Evolutionary conservation across 2,329 filamentous ascomycete genomes (phyloP), one percentile per base, ranked within the genome.

Genomic region (Simplicillium aogashimaense): DNA sequence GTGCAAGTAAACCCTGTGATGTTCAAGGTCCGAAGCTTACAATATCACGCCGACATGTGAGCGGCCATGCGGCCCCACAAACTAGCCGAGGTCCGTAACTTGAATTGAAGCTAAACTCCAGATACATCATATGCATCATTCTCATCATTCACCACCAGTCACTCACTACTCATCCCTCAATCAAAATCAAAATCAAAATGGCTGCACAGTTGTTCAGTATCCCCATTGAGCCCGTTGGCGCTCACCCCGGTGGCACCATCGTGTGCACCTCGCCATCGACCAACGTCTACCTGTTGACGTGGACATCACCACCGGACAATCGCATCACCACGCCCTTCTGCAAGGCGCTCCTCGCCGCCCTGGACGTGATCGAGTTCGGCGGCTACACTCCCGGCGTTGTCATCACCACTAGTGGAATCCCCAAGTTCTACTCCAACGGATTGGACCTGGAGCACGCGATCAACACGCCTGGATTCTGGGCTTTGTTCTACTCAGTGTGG

Each of bases 401-500:
- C 12, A 66, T 89, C 43, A 90, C 85, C 5, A 90, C 85, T 0
- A 84, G 79, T 33, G 75, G 71, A 36, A 83, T 89, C 43, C 57
- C 67, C 38, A 92, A 92, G 55, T 90, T 90, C 68, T 92, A 83
- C 65, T 81, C 74, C 58, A 90, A 90, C 61, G 86, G 86, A 0
- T 71, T 92, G n/a, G 83, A 92, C 57, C 72, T 89, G 12, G 69
- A 77, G 31, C 74, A 84, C 54, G 81, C 78, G n/a, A 53, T 69
- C 29, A 59, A 62, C 25, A 76, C 74, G 1, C 69, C 76, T 2
- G 69, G 68, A 3, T 90, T 83, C 65, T 76, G 78, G 51, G 62
- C 74, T 11, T 66, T 68, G 38, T 61, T 88, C 10, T 88, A 79
- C 61, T 65, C 66, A 12, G 57, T 89, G 2, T 88, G 80, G 66